These are phyloP conservation scores for Lathyrus tuberosus DNA, from an alignment of 306 rosid species.

Conservation along the genomic window DNA sequence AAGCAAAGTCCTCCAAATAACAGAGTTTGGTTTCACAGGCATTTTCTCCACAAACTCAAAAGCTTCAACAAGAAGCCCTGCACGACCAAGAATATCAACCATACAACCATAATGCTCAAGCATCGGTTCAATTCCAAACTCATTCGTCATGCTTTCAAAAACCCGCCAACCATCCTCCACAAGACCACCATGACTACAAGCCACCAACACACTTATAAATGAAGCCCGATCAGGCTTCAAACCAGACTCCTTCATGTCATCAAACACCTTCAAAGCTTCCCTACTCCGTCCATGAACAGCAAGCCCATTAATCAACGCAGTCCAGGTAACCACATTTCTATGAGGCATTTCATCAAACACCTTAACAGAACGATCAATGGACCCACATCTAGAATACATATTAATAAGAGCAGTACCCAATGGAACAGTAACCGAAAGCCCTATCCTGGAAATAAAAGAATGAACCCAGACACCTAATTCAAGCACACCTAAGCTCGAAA, in stretches of 20 bases:
- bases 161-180: conserved; percentile 56
- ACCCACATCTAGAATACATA: conserved; percentile 68
- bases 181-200: conserved; percentile 68
- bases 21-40: conserved; percentile 53
- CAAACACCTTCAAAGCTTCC: conserved; percentile 53
- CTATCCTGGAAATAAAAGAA: conserved; percentile 36
- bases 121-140: conserved; percentile 45
- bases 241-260: conserved; percentile 51
- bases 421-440: conserved; percentile 47
- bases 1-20: conserved; percentile 70
- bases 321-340: conserved; percentile 59
- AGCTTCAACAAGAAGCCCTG: conserved; percentile 58
- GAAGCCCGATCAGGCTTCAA: conserved; percentile 51
- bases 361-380: conserved; percentile 51
- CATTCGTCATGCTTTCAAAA: conserved; percentile 47
- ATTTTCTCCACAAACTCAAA: conserved; percentile 58
- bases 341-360: conserved; percentile 57
- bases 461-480: conserved; percentile 65
- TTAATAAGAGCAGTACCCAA: conserved; percentile 63
- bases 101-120: conserved; percentile 72
- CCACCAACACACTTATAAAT: conserved; percentile 55
- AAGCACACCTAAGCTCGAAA: conserved; percentile 58
- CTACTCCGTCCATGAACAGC: conserved; percentile 59
- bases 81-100: conserved; percentile 69
- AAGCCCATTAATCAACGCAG: conserved; percentile 52